These are phyloP conservation scores for Endoconidiophora laricicola DNA, from an alignment of 2,329 filamentous ascomycete species.

Conservation along the genomic window DNA sequence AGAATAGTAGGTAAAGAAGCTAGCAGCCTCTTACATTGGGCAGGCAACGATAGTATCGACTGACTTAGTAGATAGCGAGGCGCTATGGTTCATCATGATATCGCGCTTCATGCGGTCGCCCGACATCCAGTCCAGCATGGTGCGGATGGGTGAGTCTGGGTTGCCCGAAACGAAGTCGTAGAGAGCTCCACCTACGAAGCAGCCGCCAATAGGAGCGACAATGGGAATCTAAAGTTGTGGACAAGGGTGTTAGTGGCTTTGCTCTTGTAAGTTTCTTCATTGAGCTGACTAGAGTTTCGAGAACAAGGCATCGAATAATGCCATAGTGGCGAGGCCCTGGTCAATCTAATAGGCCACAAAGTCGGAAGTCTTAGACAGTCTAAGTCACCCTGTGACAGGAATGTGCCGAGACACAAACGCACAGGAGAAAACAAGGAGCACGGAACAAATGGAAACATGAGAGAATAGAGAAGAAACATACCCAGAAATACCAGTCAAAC, in stretches of 20 bases:
- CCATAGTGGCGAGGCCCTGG: background rate
- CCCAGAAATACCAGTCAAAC: slow-evolving; percentile 58
- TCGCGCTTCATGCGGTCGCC: slow-evolving; percentile 9
- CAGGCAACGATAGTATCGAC: slow-evolving; percentile 10
- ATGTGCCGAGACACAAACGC: background rate
- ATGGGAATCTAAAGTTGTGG: slow-evolving; percentile 37
- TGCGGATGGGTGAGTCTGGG: slow-evolving; percentile 54
- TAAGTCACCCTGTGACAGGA: slow-evolving; percentile 1
- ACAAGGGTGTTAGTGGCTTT: slow-evolving; percentile 2
- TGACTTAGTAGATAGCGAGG: slow-evolving; percentile 6
- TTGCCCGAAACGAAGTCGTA: slow-evolving; percentile 55
- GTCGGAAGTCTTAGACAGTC: too few species aligned
- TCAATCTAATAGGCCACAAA: background rate
- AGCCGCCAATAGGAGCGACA: slow-evolving; percentile 52
- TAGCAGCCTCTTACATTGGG: background rate
- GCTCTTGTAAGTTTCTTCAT: background rate
- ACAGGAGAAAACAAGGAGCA: slow-evolving; percentile 5
- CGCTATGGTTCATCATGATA: slow-evolving; percentile 6
- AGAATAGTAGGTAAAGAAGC: background rate
- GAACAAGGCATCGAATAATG: background rate
- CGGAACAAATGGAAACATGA: background rate
- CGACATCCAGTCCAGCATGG: slow-evolving; percentile 19
- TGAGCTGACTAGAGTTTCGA: background rate
- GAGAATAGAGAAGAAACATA: slow-evolving; percentile 6
- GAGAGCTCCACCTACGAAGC: slow-evolving; percentile 44